Evolutionary conservation across 495 filamentous ascomycete species (phyloP), one percentile per base, ranked within the genome.

Genomic region (Viridothelium virens): DNA sequence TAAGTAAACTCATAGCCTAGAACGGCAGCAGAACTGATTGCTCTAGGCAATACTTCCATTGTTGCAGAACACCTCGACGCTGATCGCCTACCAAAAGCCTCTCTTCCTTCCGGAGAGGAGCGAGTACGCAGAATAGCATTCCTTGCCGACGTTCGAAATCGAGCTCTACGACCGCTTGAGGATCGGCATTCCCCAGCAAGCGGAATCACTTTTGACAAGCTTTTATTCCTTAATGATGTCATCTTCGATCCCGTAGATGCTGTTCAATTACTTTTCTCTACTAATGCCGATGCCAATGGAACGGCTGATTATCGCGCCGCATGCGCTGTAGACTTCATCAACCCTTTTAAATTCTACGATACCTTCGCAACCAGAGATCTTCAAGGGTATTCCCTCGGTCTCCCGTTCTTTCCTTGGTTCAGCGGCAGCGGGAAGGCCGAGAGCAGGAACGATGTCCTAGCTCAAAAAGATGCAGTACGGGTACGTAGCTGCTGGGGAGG

Each of bases 401-500:
- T 91, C 1, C 86, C 89, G 0, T 85, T 91, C 70, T 94, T 80
- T 71, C 90, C 90, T 0, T 90, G 87, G 84, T 92, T 92, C 70
- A 79, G 84, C 0, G 77, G 74, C 38, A 78, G 82, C 2, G 89
- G 88, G 0, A 69, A 79, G 39, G 83, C 77, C 0, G 67, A 71
- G 5, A 90, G 86, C 68, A 79, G 88, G 41, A 70, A 76, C 10
- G 87, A 87, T 69, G 84, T 91, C 31, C 76, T 88, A 7, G 75
- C 73, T 3, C 83, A 82, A 34, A 85, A 77, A 65, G 88, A 91
- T 69, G 86, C 86, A 0, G 88, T 94, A 6, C 80, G 85, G 31
- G 89, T 91, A 2, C 83, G 84, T 68, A 88, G 86, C 68, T 94
- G 90, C 75, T 92, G 90, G 90, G 87, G 88, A 44, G 90, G 90